Conservation (phyloP, 768 basidiomycete genomes). For the Porphyrellus cyaneotinctus region DNA sequence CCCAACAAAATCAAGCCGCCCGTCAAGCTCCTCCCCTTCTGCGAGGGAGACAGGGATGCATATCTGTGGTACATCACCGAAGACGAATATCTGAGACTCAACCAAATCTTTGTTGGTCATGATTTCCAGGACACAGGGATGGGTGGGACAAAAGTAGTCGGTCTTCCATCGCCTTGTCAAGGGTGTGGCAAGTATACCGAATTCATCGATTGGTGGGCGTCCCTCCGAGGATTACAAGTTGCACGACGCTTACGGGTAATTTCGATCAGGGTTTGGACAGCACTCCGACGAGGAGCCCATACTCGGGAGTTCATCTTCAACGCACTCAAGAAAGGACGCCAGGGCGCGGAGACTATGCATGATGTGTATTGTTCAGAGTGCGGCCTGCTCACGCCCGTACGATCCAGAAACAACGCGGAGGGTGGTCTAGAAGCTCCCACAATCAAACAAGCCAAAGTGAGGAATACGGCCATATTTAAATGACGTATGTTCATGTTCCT, state of each 20-base stretch:
- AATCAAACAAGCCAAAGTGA: conserved; percentile 5
- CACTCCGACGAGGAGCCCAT: conserved; percentile 16
- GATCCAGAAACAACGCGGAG: conserved; percentile 15
- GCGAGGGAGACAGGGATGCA: background rate
- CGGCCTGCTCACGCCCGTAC: conserved; percentile 8
- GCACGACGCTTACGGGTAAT: background rate
- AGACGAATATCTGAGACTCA: conserved; percentile 16
- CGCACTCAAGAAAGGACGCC: conserved; percentile 8
- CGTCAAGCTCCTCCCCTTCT: background rate
- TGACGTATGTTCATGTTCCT: background rate
- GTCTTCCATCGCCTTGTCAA: conserved; percentile 2
- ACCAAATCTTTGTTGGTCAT: conserved; percentile 6
- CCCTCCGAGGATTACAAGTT: background rate
- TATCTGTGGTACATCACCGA: conserved; percentile 20
- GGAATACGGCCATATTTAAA: background rate
- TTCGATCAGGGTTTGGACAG: conserved; percentile 14
- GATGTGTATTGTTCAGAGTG: conserved; percentile 20
- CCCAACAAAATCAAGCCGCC: conserved; percentile 10
- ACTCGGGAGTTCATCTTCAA: conserved; percentile 18
- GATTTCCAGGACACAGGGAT: conserved; percentile 13
- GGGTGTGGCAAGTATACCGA: conserved; percentile 18
- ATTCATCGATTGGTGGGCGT: conserved; percentile 10
- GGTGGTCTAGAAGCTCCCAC: conserved; percentile 13
- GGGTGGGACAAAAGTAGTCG: conserved; percentile 13
- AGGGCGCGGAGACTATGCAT: conserved; percentile 17